phyloP scores from a whole-genome alignment of 768 basidiomycete species.

The Russula griseocarnosa region DNA sequence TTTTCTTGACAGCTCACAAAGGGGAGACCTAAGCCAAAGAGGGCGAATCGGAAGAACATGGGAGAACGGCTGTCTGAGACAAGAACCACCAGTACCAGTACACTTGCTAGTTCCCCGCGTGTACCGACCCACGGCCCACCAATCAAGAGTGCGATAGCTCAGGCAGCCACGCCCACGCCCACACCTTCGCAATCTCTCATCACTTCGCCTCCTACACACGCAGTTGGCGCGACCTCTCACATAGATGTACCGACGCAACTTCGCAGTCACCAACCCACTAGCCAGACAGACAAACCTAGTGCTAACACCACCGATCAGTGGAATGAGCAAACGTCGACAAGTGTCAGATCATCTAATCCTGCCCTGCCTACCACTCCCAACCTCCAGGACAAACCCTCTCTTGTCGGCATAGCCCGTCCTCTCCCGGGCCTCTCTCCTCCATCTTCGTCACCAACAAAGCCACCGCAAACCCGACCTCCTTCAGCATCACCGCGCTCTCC shows the following conservation, averaged over 20 bases:
- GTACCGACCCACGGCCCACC: not conserved
- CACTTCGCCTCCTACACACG: not conserved
- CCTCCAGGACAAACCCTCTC: conserved; percentile 21
- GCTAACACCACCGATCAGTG: conserved; percentile 33
- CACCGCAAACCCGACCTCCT: not conserved
- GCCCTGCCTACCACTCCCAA: not conserved
- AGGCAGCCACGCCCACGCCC: not conserved
- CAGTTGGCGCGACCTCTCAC: not conserved
- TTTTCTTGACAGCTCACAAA: conserved; percentile 59
- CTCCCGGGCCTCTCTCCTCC: conserved; percentile 41
- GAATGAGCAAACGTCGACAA: conserved; percentile 35
- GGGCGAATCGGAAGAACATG: conserved; percentile 16
- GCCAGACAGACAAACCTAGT: not conserved
- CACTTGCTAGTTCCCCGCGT: not conserved
- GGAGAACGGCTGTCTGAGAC: not conserved
- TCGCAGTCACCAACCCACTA: not conserved
- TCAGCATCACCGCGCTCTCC: conserved; percentile 33
- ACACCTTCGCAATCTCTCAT: not conserved
- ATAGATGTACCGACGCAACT: not conserved
- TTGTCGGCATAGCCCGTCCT: conserved; percentile 36
- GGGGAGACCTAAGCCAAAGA: conserved; percentile 50
- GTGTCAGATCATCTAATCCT: conserved; percentile 9
- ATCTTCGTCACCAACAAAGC: not conserved
- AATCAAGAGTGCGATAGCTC: not conserved
- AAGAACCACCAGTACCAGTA: not conserved